These are phyloP conservation scores for Ceratocystis alfenasii DNA, from an alignment of 2,329 filamentous ascomycete genomes.

Conservation along the genomic window DNA sequence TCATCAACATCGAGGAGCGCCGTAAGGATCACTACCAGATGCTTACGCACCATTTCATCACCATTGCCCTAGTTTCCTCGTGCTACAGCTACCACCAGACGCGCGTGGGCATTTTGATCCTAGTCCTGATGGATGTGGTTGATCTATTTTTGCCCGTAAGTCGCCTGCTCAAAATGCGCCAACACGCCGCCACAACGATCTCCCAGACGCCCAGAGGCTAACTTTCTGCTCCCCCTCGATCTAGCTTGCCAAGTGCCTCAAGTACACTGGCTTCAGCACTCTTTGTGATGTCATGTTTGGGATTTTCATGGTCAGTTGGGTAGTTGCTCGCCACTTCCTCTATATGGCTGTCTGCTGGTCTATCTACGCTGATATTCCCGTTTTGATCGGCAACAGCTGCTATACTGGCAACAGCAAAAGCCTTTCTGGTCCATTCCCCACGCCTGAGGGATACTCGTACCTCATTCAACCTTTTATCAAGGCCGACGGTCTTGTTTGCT, in stretches of 20 bases:
- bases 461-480: constrained; percentile 63
- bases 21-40: constrained; percentile 95
- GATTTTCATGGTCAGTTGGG: constrained; percentile 76
- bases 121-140: constrained; percentile 87
- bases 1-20: constrained; percentile 87
- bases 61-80: constrained; percentile 62
- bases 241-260: constrained; percentile 81
- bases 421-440: constrained; percentile 43
- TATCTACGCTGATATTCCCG: constrained; percentile 54
- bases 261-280: constrained; percentile 67
- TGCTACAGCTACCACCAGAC: constrained; percentile 83
- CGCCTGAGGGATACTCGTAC: constrained; percentile 44
- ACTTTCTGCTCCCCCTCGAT: constrained; percentile 11
- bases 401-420: constrained; percentile 49
- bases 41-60: constrained; percentile 89
- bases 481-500: constrained; percentile 65
- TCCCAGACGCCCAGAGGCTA: constrained; percentile 16
- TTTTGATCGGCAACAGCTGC: constrained; percentile 55
- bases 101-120: constrained; percentile 74
- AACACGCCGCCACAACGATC: neutral
- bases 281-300: constrained; percentile 76
- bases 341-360: constrained; percentile 76
- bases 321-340: constrained; percentile 67
- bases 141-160: constrained; percentile 78
- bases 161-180: constrained; percentile 5